Conservation (phyloP, 2,329 filamentous ascomycete species). For the Fulvia fulva region DNA sequence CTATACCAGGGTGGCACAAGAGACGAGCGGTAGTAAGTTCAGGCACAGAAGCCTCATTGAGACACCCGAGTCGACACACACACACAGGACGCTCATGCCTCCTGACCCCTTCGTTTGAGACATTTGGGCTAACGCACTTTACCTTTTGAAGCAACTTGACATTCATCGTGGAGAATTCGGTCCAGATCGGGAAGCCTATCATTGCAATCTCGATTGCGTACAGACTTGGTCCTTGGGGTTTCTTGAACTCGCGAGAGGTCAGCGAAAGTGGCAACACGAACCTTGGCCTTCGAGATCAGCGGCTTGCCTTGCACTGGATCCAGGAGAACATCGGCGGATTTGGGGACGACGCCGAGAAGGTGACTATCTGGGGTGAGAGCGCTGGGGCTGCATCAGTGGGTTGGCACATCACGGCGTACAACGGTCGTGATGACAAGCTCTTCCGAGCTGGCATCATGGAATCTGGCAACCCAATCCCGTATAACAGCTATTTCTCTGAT, state of each 20-base stretch:
- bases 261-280: conserved; percentile 53
- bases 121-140: too few species aligned
- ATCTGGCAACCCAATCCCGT: conserved; percentile 32
- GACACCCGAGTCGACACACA: too few species aligned
- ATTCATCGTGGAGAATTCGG: conserved; percentile 51
- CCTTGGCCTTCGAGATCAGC: conserved; percentile 42
- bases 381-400: conserved; percentile 45
- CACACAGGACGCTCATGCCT: too few species aligned
- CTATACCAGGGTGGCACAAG: conserved; percentile 39
- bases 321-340: conserved; percentile 53
- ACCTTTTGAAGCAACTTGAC: too few species aligned
- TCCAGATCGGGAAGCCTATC: conserved; percentile 45
- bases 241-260: conserved; percentile 57
- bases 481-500: conserved; percentile 20
- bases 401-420: conserved; percentile 45
- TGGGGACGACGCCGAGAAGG: conserved; percentile 64
- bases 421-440: conserved; percentile 45
- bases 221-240: conserved; percentile 65
- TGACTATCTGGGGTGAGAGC: conserved; percentile 40
- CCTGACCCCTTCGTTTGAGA: too few species aligned
- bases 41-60: too few species aligned
- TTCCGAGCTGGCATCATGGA: conserved; percentile 48
- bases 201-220: conserved; percentile 61
- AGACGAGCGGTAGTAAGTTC: conserved; percentile 60
- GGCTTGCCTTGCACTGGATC: conserved; percentile 46